phyloP scores from a whole-genome alignment of 2,329 filamentous ascomycete species.

The Claviceps quebecensis region DNA sequence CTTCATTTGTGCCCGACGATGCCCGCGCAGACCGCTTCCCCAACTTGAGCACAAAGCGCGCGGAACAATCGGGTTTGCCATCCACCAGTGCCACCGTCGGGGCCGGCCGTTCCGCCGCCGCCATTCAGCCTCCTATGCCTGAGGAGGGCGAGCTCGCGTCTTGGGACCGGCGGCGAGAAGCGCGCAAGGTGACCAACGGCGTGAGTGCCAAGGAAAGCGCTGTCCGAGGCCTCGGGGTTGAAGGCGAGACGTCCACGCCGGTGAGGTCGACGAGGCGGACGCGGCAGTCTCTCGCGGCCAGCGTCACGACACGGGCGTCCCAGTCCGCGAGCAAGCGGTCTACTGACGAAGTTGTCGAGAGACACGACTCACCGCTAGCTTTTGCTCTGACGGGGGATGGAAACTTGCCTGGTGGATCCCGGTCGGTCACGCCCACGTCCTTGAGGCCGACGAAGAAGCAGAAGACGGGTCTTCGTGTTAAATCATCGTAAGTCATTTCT shows the following conservation, averaged over 20 bases:
- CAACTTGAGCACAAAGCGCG: conserved; percentile 16
- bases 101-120: conserved; percentile 7
- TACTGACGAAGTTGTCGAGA: conserved; percentile 37
- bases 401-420: conserved; percentile 36
- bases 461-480: conserved; percentile 48
- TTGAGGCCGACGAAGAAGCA: conserved; percentile 44
- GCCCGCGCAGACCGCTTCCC: conserved; percentile 21
- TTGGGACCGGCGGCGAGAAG: conserved; percentile 23
- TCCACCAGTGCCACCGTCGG: neutral
- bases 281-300: conserved; percentile 21
- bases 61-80: neutral
- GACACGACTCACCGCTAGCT: conserved; percentile 36
- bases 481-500: conserved; percentile 48
- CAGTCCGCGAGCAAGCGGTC: conserved; percentile 38
- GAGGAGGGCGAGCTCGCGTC: conserved; percentile 17
- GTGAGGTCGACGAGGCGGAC: conserved; percentile 20
- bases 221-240: conserved; percentile 17
- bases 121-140: conserved; percentile 14
- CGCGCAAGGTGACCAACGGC: conserved; percentile 25
- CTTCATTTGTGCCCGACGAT: conserved; percentile 11
- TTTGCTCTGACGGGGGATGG: conserved; percentile 34
- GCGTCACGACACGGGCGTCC: conserved; percentile 27
- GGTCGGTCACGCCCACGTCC: conserved; percentile 44
- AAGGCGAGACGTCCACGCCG: conserved; percentile 17
- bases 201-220: conserved; percentile 24